These are phyloP conservation scores for Aspergillus spinulosporus DNA, from an alignment of 2,329 filamentous ascomycete genomes.

Conservation along the genomic window DNA sequence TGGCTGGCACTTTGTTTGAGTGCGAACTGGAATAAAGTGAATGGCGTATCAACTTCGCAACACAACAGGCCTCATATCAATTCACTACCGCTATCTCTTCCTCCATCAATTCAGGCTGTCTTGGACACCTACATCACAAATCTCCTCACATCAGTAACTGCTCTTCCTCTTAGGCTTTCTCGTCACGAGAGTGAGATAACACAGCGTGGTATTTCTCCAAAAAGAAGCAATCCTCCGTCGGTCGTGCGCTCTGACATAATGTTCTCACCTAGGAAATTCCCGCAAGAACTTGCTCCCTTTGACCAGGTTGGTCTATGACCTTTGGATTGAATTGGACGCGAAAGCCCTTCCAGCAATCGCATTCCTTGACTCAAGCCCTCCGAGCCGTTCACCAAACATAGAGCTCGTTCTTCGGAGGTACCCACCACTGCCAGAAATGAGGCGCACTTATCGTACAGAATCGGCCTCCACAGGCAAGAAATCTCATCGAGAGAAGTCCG, in stretches of 20 bases:
- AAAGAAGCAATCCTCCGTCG: no score
- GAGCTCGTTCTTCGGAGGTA: not conserved
- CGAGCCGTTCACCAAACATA: not conserved
- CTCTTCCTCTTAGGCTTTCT: not conserved
- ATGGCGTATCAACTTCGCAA: not conserved
- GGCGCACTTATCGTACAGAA: not conserved
- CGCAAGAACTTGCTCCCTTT: not conserved
- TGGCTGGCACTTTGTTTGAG: not conserved
- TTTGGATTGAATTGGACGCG: not conserved
- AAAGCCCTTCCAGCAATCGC: not conserved
- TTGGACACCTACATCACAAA: not conserved
- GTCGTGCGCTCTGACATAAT: slow-evolving; percentile 1
- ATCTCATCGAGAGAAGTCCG: no score
- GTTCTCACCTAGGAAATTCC: not conserved
- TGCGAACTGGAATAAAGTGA: not conserved
- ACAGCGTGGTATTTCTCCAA: not conserved
- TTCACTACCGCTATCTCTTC: not conserved
- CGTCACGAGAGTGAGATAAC: not conserved
- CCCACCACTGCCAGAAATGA: slow-evolving; percentile 1
- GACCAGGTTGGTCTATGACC: not conserved
- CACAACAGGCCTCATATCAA: not conserved
- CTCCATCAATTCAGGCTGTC: not conserved
- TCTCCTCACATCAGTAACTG: not conserved
- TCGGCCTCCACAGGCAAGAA: not conserved
- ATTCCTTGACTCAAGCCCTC: not conserved